These are phyloP conservation scores for Lyophyllum semitale DNA, from an alignment of 768 basidiomycete genomes.

Conservation along the genomic window DNA sequence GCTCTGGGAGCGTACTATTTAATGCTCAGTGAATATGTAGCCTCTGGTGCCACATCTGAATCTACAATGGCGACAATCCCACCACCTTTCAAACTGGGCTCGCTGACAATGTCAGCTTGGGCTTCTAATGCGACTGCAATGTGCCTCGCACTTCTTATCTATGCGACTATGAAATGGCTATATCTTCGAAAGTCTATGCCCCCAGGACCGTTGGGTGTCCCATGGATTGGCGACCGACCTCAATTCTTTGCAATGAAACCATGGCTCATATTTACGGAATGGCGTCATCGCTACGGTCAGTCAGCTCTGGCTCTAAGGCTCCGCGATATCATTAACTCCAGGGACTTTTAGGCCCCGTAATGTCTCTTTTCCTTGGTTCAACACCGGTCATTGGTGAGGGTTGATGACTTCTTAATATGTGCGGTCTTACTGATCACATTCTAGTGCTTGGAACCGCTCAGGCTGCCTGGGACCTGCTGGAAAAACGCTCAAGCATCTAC, in stretches of 20 bases:
- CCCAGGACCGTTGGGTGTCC: slow-evolving; percentile 46
- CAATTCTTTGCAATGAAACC: slow-evolving; percentile 48
- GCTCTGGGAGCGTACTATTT: too few species aligned
- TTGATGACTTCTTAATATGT: background rate
- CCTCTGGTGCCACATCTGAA: too few species aligned
- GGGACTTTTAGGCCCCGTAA: slow-evolving; percentile 38
- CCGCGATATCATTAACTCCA: too few species aligned
- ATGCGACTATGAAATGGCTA: slow-evolving; percentile 28
- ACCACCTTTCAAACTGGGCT: too few species aligned
- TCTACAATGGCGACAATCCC: too few species aligned
- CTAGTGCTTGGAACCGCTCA: slow-evolving; percentile 46
- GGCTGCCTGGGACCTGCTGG: slow-evolving; percentile 48
- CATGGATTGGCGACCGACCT: slow-evolving; percentile 45
- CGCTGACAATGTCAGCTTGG: too few species aligned
- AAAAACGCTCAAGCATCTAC: slow-evolving; percentile 48
- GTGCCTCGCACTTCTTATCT: slow-evolving; percentile 21
- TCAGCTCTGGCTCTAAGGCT: too few species aligned
- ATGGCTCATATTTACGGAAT: slow-evolving; percentile 50
- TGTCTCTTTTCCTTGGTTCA: slow-evolving; percentile 42
- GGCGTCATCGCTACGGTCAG: too few species aligned
- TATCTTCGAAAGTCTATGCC: slow-evolving; percentile 39
- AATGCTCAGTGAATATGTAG: too few species aligned
- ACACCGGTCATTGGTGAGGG: slow-evolving; percentile 42
- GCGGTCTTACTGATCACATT: background rate
- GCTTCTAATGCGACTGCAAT: too few species aligned